Evolutionary conservation across 345 rosid genomes (phyloP).

Genomic region (Geranium rotundifolium): DNA sequence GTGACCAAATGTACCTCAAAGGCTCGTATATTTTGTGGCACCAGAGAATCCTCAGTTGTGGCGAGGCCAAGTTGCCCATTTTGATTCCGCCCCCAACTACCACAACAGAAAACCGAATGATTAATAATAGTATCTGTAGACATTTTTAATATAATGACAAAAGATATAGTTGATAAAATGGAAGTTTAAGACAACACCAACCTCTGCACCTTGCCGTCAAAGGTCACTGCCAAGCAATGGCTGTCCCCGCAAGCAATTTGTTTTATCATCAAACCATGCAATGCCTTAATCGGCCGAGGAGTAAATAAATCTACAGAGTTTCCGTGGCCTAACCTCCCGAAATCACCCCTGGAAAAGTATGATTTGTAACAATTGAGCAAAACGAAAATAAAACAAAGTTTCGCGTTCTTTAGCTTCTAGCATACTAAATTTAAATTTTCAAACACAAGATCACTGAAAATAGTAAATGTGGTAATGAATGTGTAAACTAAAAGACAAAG

Average conservation of each 20-base stretch:
- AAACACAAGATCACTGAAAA: not conserved
- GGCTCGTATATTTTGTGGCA: slow-evolving; percentile 80
- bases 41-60: slow-evolving; percentile 68
- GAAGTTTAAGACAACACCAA: slow-evolving; percentile 11
- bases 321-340: slow-evolving; percentile 98
- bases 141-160: too few species aligned
- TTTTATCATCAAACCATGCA: slow-evolving; percentile 64
- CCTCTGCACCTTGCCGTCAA: slow-evolving; percentile 91
- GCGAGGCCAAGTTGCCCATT: slow-evolving; percentile 99
- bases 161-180: not conserved
- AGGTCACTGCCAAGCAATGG: slow-evolving; percentile 91
- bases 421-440: not conserved
- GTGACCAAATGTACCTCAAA: slow-evolving; percentile 46
- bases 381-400: too few species aligned
- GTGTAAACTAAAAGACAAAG: slow-evolving; percentile 7
- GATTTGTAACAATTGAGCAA: too few species aligned
- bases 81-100: slow-evolving; percentile 99
- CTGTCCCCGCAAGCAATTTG: slow-evolving; percentile 99
- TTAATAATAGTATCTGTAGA: too few species aligned
- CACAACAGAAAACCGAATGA: not conserved
- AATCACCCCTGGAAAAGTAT: slow-evolving; percentile 70
- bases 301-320: slow-evolving; percentile 87
- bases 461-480: not conserved
- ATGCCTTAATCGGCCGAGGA: slow-evolving; percentile 75
- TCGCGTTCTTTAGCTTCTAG: not conserved